phyloP scores from a whole-genome alignment of 2,329 filamentous ascomycete species.

The Didymella exigua region DNA sequence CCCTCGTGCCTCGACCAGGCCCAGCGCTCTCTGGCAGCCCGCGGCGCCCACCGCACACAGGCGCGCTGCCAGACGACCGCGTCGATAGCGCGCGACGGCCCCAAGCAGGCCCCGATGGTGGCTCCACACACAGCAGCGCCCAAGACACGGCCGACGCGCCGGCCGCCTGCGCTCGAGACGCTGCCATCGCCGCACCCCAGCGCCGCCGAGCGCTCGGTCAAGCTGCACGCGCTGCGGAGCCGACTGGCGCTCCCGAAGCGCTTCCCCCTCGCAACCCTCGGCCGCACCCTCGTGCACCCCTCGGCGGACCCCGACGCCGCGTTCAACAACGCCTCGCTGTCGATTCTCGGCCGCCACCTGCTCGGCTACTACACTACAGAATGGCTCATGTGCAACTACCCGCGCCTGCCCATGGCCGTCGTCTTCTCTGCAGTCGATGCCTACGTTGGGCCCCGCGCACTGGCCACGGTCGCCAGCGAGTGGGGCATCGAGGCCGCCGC shows the following conservation, averaged over 20 bases:
- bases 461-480: constrained; percentile 75
- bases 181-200: constrained; percentile 75
- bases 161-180: constrained; percentile 39
- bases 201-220: constrained; percentile 74
- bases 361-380: constrained; percentile 89
- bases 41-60: background rate
- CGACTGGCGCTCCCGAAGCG: constrained; percentile 81
- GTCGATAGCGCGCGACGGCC: constrained; percentile 6
- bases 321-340: constrained; percentile 89
- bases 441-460: constrained; percentile 76
- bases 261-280: constrained; percentile 84
- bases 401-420: constrained; percentile 86
- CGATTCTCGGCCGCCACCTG: constrained; percentile 79
- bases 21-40: constrained; percentile 17
- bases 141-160: constrained; percentile 2
- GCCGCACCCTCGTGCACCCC: constrained; percentile 80
- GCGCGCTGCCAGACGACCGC: constrained; percentile 6
- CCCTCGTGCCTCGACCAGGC: constrained; percentile 44
- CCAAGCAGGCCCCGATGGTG: background rate
- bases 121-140: background rate
- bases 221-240: constrained; percentile 90
- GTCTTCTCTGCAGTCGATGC: constrained; percentile 85
- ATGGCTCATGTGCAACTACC: constrained; percentile 85
- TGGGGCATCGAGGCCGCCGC: constrained; percentile 94
- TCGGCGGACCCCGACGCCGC: constrained; percentile 78